Base-by-base conservation (phyloP, 1,139 yeast genomes). In the Saccharomyces hybrid region DNA sequence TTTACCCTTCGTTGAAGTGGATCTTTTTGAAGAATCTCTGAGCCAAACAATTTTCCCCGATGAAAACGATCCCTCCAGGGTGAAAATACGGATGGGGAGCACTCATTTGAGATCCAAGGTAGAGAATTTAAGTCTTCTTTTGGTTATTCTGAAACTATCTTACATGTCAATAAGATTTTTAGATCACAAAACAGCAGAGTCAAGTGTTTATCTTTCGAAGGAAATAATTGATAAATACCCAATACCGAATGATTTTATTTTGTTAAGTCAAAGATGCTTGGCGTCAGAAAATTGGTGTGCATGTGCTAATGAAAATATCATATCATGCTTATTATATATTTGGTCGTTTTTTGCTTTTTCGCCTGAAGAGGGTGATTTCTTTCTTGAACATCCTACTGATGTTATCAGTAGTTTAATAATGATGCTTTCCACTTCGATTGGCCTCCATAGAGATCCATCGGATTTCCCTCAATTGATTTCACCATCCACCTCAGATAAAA, bases 291-390 rank as follows among this genome's bases (percentile, higher is more conserved):
- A 20, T 20, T 20, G 23, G 23, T 20, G 23, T 3, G 23, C 23
- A 20, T 20, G 23, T 20, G 23, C 23, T 2, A 20, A 20, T 20
- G 23, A 20, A 20, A 20, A 20, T 20, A 20, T 20, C 23, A 20
- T 20, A 20, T 20, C 23, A 3, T 20, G 23, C 23, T 20, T 20
- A 20, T 20, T 20, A 20, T 20, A 20, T 20, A 20, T 20, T 20
- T 20, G 23, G 23, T 20, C 23, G 23, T 20, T 20, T 20, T 20
- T 61, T 42, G 67, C 63, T 7, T 63, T 65, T 52, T 61, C 72
- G 1, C 71, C 73, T 1, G 71, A 68, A 50, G 67, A 66, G 51
- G 69, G 69, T 32, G 71, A 70, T 56, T 63, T 65, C 30, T 65
- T 68, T 51, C 55, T 63, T 13, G 69, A 62, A 16, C 65, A 65